phyloP scores from a whole-genome alignment of 768 basidiomycete genomes.

The Paxillus ammoniavirescens region DNA sequence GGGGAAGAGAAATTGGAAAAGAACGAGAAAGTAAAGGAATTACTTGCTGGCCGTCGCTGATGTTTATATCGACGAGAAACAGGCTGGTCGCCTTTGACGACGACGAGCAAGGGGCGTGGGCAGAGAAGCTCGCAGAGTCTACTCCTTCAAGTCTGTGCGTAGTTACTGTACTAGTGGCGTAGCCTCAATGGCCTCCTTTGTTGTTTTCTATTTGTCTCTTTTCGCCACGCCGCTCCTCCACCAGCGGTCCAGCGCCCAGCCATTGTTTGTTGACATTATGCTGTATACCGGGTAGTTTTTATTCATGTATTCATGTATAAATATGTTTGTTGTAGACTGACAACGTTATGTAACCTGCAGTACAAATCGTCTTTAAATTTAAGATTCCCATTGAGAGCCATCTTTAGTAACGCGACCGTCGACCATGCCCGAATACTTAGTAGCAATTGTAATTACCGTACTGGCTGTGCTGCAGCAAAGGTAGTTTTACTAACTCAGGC shows the following conservation, averaged over 20 bases:
- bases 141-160: slow-evolving; percentile 5
- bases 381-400: neutral
- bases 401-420: no score
- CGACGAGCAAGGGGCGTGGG: slow-evolving; percentile 32
- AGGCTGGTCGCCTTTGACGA: slow-evolving; percentile 30
- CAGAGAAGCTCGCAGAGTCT: slow-evolving; percentile 24
- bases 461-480: no score
- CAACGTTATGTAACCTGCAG: neutral
- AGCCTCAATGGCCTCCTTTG: neutral
- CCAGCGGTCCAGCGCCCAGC: no score
- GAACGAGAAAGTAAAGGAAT: slow-evolving; percentile 1
- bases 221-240: neutral
- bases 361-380: neutral
- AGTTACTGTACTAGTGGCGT: neutral
- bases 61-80: slow-evolving; percentile 1
- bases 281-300: no score
- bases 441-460: no score
- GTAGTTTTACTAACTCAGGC: no score
- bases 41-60: slow-evolving; percentile 4
- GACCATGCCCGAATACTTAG: no score
- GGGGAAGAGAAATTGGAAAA: slow-evolving; percentile 22
- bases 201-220: slow-evolving; percentile 22
- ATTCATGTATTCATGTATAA: neutral
- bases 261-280: neutral
- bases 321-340: neutral